Evolutionary conservation across 148 eudicot species (phyloP).

Genomic region (Euryodendron excelsum): DNA sequence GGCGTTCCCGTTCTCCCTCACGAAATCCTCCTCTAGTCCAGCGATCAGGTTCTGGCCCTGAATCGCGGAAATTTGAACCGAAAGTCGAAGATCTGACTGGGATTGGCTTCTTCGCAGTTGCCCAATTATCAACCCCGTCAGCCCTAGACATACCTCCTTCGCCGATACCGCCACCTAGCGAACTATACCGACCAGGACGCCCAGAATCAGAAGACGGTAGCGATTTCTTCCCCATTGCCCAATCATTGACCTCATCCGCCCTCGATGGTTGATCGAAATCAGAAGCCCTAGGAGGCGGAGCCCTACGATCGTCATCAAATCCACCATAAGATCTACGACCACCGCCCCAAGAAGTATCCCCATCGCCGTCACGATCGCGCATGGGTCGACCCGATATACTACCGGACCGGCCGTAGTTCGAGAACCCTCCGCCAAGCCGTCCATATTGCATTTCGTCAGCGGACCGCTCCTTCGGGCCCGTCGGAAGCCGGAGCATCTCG

Average conservation of each 20-base stretch:
- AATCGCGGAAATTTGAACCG: slow-evolving; percentile 57
- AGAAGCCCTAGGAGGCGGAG: slow-evolving; percentile 32
- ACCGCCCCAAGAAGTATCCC: slow-evolving; percentile 19
- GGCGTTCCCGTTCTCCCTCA: slow-evolving; percentile 24
- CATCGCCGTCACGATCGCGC: slow-evolving; percentile 23
- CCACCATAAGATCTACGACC: slow-evolving; percentile 39
- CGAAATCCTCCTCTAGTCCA: slow-evolving; percentile 46
- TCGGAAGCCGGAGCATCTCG: slow-evolving; percentile 72
- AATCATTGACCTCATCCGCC: slow-evolving; percentile 83
- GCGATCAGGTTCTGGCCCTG: slow-evolving; percentile 47
- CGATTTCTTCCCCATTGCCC: slow-evolving; percentile 60
- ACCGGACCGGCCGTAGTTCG: slow-evolving; percentile 39
- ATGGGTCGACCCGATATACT: not conserved
- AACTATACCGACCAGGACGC: slow-evolving; percentile 33
- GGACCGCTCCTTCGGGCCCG: slow-evolving; percentile 63
- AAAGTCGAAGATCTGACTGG: slow-evolving; percentile 39
- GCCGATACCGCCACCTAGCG: slow-evolving; percentile 46
- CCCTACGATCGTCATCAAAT: slow-evolving; percentile 48
- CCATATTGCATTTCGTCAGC: slow-evolving; percentile 43
- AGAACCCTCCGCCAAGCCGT: slow-evolving; percentile 63
- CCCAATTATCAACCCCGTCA: slow-evolving; percentile 86
- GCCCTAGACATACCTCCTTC: slow-evolving; percentile 52
- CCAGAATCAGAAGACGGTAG: slow-evolving; percentile 30
- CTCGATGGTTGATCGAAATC: slow-evolving; percentile 53
- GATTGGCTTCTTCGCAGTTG: slow-evolving; percentile 42